Evolutionary conservation across 1,284 basidiomycete species (phyloP).

Genomic region (Ganoderma multipileum): DNA sequence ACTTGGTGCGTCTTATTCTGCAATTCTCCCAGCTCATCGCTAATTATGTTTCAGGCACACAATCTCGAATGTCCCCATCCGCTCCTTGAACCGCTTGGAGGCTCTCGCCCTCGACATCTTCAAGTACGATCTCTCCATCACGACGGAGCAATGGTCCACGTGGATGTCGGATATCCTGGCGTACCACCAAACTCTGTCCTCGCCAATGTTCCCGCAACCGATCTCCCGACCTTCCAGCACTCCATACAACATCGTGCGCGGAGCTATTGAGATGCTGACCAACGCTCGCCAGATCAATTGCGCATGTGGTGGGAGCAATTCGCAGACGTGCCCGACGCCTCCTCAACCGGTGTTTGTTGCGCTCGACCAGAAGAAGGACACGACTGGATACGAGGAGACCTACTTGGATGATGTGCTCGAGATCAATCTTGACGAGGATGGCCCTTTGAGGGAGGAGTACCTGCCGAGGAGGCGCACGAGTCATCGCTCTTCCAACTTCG

Average conservation of each 20-base stretch:
- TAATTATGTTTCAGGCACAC: conserved; percentile 62
- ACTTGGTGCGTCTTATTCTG: conserved; percentile 70
- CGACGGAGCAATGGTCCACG: conserved; percentile 65
- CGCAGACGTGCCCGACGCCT: conserved; percentile 32
- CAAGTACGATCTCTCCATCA: conserved; percentile 70
- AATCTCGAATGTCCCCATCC: conserved; percentile 76
- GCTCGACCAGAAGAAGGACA: conserved; percentile 64
- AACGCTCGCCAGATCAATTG: conserved; percentile 47
- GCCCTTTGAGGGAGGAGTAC: conserved; percentile 80
- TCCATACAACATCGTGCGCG: conserved; percentile 70
- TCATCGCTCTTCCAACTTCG: conserved; percentile 37
- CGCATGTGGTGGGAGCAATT: conserved; percentile 22
- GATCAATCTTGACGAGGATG: conserved; percentile 82
- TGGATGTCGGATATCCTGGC: conserved; percentile 71
- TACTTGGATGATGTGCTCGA: conserved; percentile 59
- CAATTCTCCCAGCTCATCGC: not conserved
- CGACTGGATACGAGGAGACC: conserved; percentile 51
- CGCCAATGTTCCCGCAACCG: conserved; percentile 70
- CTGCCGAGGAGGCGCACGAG: conserved; percentile 69
- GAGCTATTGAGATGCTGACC: conserved; percentile 71
- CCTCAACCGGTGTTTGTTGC: conserved; percentile 75
- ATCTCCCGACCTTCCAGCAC: conserved; percentile 78
- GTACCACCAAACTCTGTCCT: conserved; percentile 67
- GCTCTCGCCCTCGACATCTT: conserved; percentile 73
- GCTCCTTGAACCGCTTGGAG: conserved; percentile 73